These are phyloP conservation scores for Boletus rubroflammeus DNA, from an alignment of 768 basidiomycete species.

Conservation along the genomic window DNA sequence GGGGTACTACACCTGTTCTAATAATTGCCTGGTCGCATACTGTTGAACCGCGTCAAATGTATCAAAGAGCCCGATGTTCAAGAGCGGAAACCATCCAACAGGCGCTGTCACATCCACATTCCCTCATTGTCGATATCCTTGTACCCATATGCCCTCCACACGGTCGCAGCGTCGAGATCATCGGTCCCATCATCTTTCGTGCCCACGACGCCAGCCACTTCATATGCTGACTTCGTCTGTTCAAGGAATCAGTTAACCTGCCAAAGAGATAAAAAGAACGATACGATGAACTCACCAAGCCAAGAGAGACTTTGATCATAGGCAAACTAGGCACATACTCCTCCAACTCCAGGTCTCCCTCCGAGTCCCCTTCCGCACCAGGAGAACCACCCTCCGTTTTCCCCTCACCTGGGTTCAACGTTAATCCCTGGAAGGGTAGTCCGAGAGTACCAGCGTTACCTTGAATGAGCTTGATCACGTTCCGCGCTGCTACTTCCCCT, in stretches of 20 bases:
- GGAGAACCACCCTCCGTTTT: background rate
- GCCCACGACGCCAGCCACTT: conserved; percentile 44
- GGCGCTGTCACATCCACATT: conserved; percentile 6
- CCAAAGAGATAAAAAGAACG: background rate
- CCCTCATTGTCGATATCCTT: conserved; percentile 31
- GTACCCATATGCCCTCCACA: conserved; percentile 48
- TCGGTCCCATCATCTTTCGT: conserved; percentile 41
- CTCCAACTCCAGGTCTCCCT: conserved; percentile 30
- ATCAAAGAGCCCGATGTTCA: background rate
- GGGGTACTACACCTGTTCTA: background rate
- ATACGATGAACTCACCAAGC: conserved; percentile 39
- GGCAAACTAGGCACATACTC: conserved; percentile 45
- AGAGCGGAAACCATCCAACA: background rate
- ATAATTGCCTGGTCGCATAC: background rate
- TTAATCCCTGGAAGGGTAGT: background rate
- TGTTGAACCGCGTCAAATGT: too few relatives aligned
- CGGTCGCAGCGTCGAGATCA: conserved; percentile 45
- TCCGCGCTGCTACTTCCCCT: conserved; percentile 51
- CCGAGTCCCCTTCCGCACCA: background rate
- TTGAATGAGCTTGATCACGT: conserved; percentile 46
- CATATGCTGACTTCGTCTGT: conserved; percentile 44
- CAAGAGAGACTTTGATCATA: conserved; percentile 62
- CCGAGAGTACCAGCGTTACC: background rate
- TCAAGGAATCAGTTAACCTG: background rate
- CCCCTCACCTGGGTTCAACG: background rate